These are phyloP conservation scores for Fusarium sublunatum DNA, from an alignment of 2,329 filamentous ascomycete species.

Conservation along the genomic window DNA sequence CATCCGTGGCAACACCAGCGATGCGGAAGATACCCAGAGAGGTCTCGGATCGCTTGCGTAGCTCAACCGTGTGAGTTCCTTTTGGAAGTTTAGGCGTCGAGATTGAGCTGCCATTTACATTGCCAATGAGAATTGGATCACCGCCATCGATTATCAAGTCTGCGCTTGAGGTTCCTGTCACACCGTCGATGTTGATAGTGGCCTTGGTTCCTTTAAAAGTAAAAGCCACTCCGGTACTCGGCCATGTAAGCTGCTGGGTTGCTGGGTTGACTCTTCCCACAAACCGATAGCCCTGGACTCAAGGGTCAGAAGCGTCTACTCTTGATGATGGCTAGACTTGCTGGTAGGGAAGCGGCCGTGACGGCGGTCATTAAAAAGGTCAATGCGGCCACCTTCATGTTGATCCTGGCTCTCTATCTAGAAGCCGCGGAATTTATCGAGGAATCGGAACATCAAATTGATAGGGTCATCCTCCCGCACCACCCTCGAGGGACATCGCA, in stretches of 20 bases:
- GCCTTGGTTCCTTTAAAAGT: conserved; percentile 55
- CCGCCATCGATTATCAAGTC: conserved; percentile 32
- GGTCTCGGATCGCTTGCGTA: conserved; percentile 31
- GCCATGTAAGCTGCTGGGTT: conserved; percentile 58
- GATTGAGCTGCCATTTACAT: conserved; percentile 18
- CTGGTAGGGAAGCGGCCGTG: conserved; percentile 11
- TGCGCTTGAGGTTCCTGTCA: conserved; percentile 23
- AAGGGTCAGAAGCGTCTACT: neutral
- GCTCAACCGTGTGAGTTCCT: conserved; percentile 31
- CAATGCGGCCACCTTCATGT: conserved; percentile 16
- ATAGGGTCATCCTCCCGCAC: neutral
- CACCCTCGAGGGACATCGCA: neutral
- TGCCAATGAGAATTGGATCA: conserved; percentile 20
- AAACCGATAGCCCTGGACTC: conserved; percentile 34
- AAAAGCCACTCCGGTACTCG: conserved; percentile 56
- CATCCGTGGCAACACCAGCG: conserved; percentile 16
- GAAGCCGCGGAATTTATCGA: no score
- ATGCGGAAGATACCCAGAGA: conserved; percentile 23
- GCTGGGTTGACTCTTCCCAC: conserved; percentile 57
- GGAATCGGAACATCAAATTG: neutral
- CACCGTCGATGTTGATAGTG: conserved; percentile 44
- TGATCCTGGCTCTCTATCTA: neutral
- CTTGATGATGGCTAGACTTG: neutral
- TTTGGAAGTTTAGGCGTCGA: conserved; percentile 9
- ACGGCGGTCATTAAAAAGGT: conserved; percentile 11